Percentiles rank a stretch among this genome's conserved stretches.
Conservation (phyloP, 306 rosid species). For the Vigna nakashimae region DNA sequence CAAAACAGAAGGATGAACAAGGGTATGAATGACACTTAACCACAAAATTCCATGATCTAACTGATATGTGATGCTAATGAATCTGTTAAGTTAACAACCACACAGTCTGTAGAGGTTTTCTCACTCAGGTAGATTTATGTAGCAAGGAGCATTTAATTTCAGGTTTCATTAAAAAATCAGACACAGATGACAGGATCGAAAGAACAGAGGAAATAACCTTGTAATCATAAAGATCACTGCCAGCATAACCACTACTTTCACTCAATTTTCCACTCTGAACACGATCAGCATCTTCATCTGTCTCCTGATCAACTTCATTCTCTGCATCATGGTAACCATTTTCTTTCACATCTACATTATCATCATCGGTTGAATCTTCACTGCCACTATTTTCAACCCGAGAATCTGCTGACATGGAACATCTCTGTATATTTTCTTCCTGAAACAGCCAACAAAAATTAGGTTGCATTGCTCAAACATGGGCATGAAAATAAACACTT, state of each 20-base stretch:
- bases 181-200: not conserved
- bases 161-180: not conserved
- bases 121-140: not conserved
- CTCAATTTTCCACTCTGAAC: constrained; percentile 93
- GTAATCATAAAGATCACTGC: constrained; percentile 95
- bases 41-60: constrained; percentile 4
- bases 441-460: constrained; percentile 51
- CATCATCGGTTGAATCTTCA: constrained; percentile 91
- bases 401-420: constrained; percentile 97
- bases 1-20: not conserved
- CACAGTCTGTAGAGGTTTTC: not conserved
- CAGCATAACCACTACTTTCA: constrained; percentile 98
- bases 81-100: not conserved
- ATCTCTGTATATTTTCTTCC: constrained; percentile 94
- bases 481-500: not conserved
- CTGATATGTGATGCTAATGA: not conserved
- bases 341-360: constrained; percentile 77
- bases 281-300: constrained; percentile 92
- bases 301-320: constrained; percentile 91
- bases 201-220: constrained; percentile 62
- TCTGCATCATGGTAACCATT: constrained; percentile 95
- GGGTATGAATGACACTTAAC: not conserved
- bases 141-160: not conserved
- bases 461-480: not conserved
- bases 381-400: constrained; percentile 87